Evolutionary conservation across 345 rosid species (phyloP), one percentile per base, ranked within the genome.

Genomic region (Euphorbia pulcherrima): DNA sequence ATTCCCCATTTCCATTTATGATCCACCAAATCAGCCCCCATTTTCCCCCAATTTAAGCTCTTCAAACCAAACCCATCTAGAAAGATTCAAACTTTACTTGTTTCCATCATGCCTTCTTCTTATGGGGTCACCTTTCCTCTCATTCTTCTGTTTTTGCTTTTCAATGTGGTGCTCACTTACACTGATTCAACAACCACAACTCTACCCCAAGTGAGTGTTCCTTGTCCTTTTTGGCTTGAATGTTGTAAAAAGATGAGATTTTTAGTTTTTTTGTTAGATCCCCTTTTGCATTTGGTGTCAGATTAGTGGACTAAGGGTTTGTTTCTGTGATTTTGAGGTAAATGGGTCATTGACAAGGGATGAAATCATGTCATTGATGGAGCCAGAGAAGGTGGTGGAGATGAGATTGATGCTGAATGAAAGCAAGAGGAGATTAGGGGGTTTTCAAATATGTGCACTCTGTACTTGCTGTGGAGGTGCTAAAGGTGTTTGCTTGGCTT

Each of bases 391-490:
- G 80, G 88, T 81, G 17, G 83, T 80, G 76, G 83, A 71, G 78
- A 83, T 75, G 86, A 71, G 69, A 74, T 51, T 87, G 86, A 74
- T 93, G 82, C 16, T 82, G 85, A 86, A 87, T 82, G 92, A 86
- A 74, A 88, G 83, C 68, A 90, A 90, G 81, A 87, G 96, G 77
- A 93, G 71, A 78, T 84, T 90, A 27, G 81, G 89, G 17, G 86
- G 97, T 69, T 93, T 90, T 77, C 96, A 80, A 82, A 87, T 90
- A 77, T 93, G 98, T 77, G 94, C 93, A 51, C 79, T 86, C 28
- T 93, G 98, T 74, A 93, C 98, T 67, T 93, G 98, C 82, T 93
- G 98, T 69, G 97, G 96, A 30, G 97, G 96, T 68, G 78, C 93
- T 54, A 87, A 76, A 72, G 88, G 97, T 9, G 58, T 85, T 62